These are phyloP conservation scores for Spathaspora sp. DNA, from an alignment of 805 yeast genomes.

Conservation along the genomic window DNA sequence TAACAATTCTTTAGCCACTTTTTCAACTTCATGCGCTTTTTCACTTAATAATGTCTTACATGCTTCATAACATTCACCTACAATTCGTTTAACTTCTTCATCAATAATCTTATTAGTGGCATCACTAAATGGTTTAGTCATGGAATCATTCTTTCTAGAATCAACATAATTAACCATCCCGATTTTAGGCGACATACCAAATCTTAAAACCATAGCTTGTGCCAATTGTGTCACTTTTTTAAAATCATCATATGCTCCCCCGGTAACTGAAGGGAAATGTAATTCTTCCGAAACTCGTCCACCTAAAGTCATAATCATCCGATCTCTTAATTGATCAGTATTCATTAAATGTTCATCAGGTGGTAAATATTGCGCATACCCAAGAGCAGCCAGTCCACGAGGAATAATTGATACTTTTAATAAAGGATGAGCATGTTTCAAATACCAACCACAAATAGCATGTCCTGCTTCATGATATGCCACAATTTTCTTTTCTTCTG, in stretches of 20 bases:
- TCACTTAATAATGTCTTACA: slow-evolving; percentile 69
- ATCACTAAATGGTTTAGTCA: slow-evolving; percentile 87
- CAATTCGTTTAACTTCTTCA: slow-evolving; percentile 73
- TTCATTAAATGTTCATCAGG: slow-evolving; percentile 82
- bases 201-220: slow-evolving; percentile 82
- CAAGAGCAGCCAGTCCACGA: slow-evolving; percentile 94
- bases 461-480: slow-evolving; percentile 99
- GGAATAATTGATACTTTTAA: slow-evolving; percentile 96
- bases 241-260: slow-evolving; percentile 96
- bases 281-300: slow-evolving; percentile 96
- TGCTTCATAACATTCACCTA: slow-evolving; percentile 66
- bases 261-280: slow-evolving; percentile 86
- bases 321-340: slow-evolving; percentile 74
- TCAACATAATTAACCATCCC: slow-evolving; percentile 82
- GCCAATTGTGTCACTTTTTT: slow-evolving; percentile 95
- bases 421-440: slow-evolving; percentile 87
- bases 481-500: slow-evolving; percentile 84
- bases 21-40: slow-evolving; percentile 70
- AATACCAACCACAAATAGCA: slow-evolving; percentile 96
- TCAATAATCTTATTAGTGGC: slow-evolving; percentile 81
- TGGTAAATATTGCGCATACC: slow-evolving; percentile 96
- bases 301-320: slow-evolving; percentile 96
- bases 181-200: slow-evolving; percentile 86
- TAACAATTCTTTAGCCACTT: slow-evolving; percentile 83
- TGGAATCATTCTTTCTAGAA: slow-evolving; percentile 59